Percentiles rank a stretch among this genome's conserved stretches.
phyloP scores from a whole-genome alignment of 306 rosid species.

The Malus orientalis region DNA sequence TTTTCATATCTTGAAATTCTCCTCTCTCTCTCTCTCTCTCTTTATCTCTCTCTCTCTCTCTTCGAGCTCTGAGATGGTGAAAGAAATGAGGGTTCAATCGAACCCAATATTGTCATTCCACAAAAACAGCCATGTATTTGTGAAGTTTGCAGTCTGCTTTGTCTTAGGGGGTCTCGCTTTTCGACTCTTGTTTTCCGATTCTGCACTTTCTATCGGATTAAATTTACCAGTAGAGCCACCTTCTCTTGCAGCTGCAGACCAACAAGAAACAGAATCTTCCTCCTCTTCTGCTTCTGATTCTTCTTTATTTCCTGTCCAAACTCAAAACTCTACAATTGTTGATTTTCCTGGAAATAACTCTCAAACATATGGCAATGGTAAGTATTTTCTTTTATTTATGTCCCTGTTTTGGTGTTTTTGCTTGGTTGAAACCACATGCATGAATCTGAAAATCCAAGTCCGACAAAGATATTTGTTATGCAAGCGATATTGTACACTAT shows the following conservation, averaged over 20 bases:
- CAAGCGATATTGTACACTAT: no score
- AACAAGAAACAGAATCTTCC: neutral
- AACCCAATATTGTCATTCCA: slow-evolving; percentile 14
- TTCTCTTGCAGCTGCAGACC: slow-evolving; percentile 4
- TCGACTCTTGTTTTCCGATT: slow-evolving; percentile 28
- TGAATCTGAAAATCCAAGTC: neutral
- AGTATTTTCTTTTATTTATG: neutral
- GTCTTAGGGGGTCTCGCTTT: slow-evolving; percentile 34
- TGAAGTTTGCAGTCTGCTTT: slow-evolving; percentile 29
- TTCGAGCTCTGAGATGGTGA: slow-evolving; percentile 12
- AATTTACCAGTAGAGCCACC: neutral
- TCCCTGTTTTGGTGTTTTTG: neutral
- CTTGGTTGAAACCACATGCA: neutral
- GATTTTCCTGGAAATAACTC: slow-evolving; percentile 11
- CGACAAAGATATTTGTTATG: neutral
- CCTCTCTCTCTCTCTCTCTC: neutral
- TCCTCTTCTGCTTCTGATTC: neutral
- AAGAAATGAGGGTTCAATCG: slow-evolving; percentile 25
- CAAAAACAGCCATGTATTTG: slow-evolving; percentile 19
- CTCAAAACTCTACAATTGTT: neutral
- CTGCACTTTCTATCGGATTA: neutral
- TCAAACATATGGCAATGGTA: slow-evolving; percentile 25
- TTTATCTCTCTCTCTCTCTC: neutral
- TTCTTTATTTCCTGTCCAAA: neutral
- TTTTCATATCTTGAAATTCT: neutral